Conservation (phyloP, 805 yeast species). For the Saturnispora sanitii region DNA sequence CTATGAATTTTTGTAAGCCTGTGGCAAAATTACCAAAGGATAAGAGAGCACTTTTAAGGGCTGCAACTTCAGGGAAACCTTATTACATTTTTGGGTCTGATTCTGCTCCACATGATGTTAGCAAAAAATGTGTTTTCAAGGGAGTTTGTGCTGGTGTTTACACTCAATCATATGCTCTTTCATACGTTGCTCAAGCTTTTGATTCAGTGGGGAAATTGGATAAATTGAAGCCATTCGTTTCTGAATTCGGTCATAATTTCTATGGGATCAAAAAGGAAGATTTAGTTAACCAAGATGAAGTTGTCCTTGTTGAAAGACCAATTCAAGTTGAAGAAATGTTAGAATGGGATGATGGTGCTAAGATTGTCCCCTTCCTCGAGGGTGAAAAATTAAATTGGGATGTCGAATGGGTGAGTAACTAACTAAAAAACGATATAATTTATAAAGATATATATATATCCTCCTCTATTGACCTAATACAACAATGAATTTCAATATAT, state of each 20-base stretch:
- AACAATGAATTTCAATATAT: constrained; percentile 39
- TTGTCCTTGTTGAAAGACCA: constrained; percentile 44
- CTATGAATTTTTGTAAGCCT: constrained; percentile 93
- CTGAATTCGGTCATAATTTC: constrained; percentile 61
- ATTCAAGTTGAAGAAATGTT: constrained; percentile 51
- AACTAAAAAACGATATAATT: not conserved
- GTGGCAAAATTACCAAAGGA: constrained; percentile 91
- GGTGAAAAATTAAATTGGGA: constrained; percentile 68
- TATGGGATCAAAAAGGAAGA: constrained; percentile 47
- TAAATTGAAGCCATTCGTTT: constrained; percentile 62
- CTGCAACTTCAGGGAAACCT: constrained; percentile 87
- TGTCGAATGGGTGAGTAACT: constrained; percentile 51
- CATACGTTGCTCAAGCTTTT: constrained; percentile 82
- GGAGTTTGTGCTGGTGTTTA: constrained; percentile 98
- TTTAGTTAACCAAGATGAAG: constrained; percentile 37
- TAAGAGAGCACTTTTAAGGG: constrained; percentile 66
- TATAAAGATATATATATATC: not conserved
- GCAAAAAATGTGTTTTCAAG: constrained; percentile 60
- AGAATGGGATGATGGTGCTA: constrained; percentile 31
- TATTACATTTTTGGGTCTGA: constrained; percentile 96
- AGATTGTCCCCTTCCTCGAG: constrained; percentile 78
- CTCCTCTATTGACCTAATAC: constrained; percentile 29
- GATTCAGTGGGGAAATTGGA: constrained; percentile 56
- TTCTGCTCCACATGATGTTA: constrained; percentile 92
- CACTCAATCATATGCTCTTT: constrained; percentile 74